Evolutionary conservation across 2,329 filamentous ascomycete genomes (phyloP).

Genomic region (Capronia coronata): DNA sequence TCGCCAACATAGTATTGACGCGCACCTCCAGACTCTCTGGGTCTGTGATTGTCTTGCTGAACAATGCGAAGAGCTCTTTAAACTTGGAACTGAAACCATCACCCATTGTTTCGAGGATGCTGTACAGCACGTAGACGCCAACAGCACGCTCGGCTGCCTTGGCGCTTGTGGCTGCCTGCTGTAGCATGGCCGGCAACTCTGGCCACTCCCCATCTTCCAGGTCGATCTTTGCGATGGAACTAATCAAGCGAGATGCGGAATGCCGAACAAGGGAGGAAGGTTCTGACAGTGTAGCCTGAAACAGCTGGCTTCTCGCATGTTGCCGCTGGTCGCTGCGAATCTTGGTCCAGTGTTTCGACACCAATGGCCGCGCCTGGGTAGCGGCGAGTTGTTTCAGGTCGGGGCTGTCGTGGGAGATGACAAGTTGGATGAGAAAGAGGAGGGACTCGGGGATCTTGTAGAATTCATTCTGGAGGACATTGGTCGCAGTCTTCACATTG

Average conservation of each 20-base stretch:
- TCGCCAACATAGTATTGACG: slow-evolving; percentile 86
- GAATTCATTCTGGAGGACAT: slow-evolving; percentile 85
- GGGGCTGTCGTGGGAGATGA: slow-evolving; percentile 66
- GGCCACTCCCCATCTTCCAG: slow-evolving; percentile 79
- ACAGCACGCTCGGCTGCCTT: slow-evolving; percentile 78
- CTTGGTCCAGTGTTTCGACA: slow-evolving; percentile 76
- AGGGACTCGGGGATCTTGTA: slow-evolving; percentile 81
- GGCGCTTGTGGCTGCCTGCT: slow-evolving; percentile 69
- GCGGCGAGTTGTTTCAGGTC: slow-evolving; percentile 82
- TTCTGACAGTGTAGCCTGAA: slow-evolving; percentile 78
- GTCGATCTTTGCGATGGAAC: slow-evolving; percentile 77
- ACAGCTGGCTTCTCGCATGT: slow-evolving; percentile 71
- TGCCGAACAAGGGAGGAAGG: slow-evolving; percentile 70
- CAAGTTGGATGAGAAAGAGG: slow-evolving; percentile 77
- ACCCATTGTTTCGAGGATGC: slow-evolving; percentile 80
- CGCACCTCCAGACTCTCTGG: slow-evolving; percentile 86
- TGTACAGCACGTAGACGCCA: slow-evolving; percentile 87
- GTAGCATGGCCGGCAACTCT: slow-evolving; percentile 71
- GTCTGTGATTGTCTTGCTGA: slow-evolving; percentile 81
- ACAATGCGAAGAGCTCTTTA: slow-evolving; percentile 71
- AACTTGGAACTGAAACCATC: slow-evolving; percentile 78
- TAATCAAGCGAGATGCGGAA: slow-evolving; percentile 79
- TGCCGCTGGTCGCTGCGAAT: slow-evolving; percentile 70
- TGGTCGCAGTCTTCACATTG: slow-evolving; percentile 81
- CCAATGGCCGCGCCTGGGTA: slow-evolving; percentile 78